Percentiles rank a stretch among this genome's conserved stretches.
These are phyloP conservation scores for Paracoccidioides lutzii DNA, from an alignment of 2,329 filamentous ascomycete genomes.

Conservation along the genomic window DNA sequence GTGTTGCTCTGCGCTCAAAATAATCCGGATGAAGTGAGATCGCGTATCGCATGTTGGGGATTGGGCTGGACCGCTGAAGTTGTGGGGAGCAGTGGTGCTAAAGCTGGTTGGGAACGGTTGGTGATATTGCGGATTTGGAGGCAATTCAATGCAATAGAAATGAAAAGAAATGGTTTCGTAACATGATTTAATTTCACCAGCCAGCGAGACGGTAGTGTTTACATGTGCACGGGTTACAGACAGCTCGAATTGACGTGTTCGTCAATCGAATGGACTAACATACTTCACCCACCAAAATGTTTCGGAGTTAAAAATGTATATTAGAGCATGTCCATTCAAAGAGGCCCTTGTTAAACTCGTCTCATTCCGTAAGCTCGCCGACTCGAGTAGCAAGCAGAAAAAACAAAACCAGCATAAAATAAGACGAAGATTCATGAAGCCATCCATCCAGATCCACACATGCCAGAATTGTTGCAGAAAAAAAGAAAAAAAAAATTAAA, in stretches of 20 bases:
- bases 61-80: conserved; percentile 59
- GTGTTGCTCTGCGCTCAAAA: conserved; percentile 85
- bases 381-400: background rate
- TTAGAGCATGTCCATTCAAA: background rate
- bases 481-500: conserved; percentile 5
- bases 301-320: background rate
- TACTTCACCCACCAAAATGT: background rate
- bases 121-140: conserved; percentile 80
- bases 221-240: too few relatives aligned
- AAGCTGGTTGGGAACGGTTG: conserved; percentile 89
- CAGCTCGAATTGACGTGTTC: too few relatives aligned
- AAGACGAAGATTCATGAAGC: background rate
- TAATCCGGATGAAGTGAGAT: conserved; percentile 61
- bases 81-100: conserved; percentile 70
- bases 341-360: background rate
- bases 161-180: background rate
- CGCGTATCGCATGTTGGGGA: conserved; percentile 46
- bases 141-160: conserved; percentile 7
- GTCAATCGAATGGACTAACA: too few relatives aligned
- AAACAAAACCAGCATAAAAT: background rate
- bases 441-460: background rate
- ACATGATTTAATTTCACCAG: too few relatives aligned
- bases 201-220: too few relatives aligned
- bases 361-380: conserved; percentile 3
- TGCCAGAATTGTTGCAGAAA: background rate